Evolutionary conservation across 2,329 filamentous ascomycete species (phyloP).

Genomic region (Fusarium pseudonygamai): DNA sequence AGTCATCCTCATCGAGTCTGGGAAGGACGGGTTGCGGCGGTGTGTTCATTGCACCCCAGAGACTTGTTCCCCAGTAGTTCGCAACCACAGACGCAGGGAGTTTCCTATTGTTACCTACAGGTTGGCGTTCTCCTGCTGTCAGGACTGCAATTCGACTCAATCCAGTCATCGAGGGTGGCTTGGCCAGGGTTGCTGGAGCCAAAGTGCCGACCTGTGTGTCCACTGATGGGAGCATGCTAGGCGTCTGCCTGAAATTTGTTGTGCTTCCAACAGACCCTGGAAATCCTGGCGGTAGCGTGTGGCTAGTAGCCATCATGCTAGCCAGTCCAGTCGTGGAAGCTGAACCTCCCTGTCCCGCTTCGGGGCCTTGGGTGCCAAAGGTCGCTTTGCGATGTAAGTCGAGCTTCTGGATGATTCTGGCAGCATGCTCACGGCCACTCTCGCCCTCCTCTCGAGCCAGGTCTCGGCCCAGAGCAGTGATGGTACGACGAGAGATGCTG

Average conservation of each 20-base stretch:
- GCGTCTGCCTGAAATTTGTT: slow-evolving; percentile 42
- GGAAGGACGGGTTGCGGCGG: slow-evolving; percentile 46
- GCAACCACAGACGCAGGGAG: slow-evolving; percentile 89
- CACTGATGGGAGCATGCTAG: slow-evolving; percentile 49
- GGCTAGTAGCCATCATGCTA: slow-evolving; percentile 84
- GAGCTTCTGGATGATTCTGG: slow-evolving; percentile 91
- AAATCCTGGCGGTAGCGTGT: slow-evolving; percentile 77
- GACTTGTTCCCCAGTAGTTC: slow-evolving; percentile 91
- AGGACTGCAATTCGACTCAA: slow-evolving; percentile 87
- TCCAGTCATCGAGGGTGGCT: slow-evolving; percentile 83
- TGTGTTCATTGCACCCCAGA: slow-evolving; percentile 66
- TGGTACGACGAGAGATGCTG: slow-evolving; percentile 61
- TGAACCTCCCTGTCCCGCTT: slow-evolving; percentile 51
- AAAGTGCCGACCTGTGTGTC: slow-evolving; percentile 69
- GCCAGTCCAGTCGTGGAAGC: slow-evolving; percentile 74
- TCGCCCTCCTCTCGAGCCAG: slow-evolving; percentile 75
- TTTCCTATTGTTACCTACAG: slow-evolving; percentile 72
- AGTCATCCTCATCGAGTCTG: slow-evolving; percentile 51
- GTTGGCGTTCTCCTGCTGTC: slow-evolving; percentile 78
- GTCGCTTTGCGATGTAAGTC: slow-evolving; percentile 86
- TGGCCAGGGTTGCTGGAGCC: slow-evolving; percentile 83
- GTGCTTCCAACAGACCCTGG: slow-evolving; percentile 45
- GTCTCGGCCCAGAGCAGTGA: slow-evolving; percentile 61
- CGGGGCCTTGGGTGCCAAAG: slow-evolving; percentile 56
- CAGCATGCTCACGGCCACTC: slow-evolving; percentile 80